Evolutionary conservation across 2,329 filamentous ascomycete species (phyloP), one percentile per base, ranked within the genome.

Genomic region (Ceratocystis destructans): DNA sequence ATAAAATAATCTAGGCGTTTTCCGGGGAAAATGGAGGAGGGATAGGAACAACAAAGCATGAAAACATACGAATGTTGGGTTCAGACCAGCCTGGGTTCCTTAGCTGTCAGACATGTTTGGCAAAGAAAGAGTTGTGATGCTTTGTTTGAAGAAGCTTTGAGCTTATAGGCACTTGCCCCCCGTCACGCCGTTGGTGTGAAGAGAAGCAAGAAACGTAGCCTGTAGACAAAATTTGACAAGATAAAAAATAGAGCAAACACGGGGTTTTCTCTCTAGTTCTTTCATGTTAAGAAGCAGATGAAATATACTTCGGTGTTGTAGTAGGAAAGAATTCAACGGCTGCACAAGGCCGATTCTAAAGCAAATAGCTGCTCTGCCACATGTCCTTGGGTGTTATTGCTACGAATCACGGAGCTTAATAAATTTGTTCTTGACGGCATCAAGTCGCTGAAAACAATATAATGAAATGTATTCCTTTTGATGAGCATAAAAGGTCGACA

Each of bases 1-100:
- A 28, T 20, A n/a, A 53, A 59, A 59, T 37, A 59, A 59, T 59
- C 46, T 15, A 28, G 62, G 50, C 46, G 50, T 41, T 64, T 64
- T 33, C 20, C 10, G 12, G 62, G 46, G 44, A 64, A 55, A 44
- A 53, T 6, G 46, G 46, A 8, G 25, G 28, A 31, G 15, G 28
- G 55, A 12, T 41, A 41, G 37, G 37, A 41, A 41, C 37, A 41
- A 41, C 37, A 15, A 37, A 37, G 33, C 12, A 59, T 37, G 25
- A 59, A 37, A 31, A 33, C 25, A n/a, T n/a, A 59, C 5, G 28
- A 57, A 57, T 17, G 53, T 33, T 28, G n/a, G 28, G 46, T 48
- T 37, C 55, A 8, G 55, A 31, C 37, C 55, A 25, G 31, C 55
- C 28, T 31, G 22, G 28, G 31, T 37, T 59, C 5, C 37, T 41